Percentiles rank a stretch among this genome's conserved stretches.
Evolutionary conservation across 2,329 filamentous ascomycete species (phyloP).

Genomic region (Xylariaceae sp.): DNA sequence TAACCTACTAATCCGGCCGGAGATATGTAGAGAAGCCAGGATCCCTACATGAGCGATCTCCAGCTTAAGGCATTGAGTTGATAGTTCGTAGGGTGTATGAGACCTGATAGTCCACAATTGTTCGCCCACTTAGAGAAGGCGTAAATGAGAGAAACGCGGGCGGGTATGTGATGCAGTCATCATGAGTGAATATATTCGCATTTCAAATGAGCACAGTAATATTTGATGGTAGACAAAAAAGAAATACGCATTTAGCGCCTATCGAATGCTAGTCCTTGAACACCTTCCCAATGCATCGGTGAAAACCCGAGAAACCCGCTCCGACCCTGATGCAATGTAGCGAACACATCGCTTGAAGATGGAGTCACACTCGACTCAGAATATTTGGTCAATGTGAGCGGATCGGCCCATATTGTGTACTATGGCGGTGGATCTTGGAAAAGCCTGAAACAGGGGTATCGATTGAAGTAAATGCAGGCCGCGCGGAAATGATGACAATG

Average conservation of each 20-base stretch:
- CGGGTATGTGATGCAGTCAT: not conserved
- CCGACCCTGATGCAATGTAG: not conserved
- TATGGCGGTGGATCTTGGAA: not conserved
- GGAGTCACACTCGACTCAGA: not conserved
- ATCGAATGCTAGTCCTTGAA: constrained; percentile 7
- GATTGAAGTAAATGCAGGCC: constrained; percentile 7
- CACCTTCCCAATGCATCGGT: constrained; percentile 2
- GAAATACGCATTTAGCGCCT: constrained; percentile 1
- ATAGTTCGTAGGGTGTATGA: no score
- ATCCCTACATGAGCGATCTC: no score
- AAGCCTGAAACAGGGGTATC: constrained; percentile 13
- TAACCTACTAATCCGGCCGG: no score
- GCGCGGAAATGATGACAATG: no score
- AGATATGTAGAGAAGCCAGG: no score
- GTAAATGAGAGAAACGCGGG: no score
- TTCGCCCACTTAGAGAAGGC: not conserved
- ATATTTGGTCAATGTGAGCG: not conserved
- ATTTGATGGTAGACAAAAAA: not conserved
- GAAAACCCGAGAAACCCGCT: not conserved
- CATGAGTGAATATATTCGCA: constrained; percentile 3
- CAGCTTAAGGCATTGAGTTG: no score
- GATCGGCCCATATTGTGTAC: constrained; percentile 3
- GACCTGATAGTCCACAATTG: no score
- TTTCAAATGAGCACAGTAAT: not conserved
- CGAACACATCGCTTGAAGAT: not conserved